Base-by-base conservation (phyloP, 345 rosid species). In the Camelina sativa region DNA sequence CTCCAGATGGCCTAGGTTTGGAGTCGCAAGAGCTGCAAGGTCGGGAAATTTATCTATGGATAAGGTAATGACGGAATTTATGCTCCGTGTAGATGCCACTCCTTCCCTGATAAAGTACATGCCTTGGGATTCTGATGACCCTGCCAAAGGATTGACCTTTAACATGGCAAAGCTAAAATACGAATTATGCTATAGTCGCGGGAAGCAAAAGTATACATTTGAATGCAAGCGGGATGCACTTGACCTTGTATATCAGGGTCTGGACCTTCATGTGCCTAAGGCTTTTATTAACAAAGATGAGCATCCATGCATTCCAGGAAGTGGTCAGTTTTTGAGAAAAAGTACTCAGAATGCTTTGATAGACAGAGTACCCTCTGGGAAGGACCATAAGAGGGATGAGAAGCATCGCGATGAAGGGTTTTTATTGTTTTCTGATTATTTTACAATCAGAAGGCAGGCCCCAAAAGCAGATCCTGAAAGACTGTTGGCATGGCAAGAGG, bases 401-500 rank as follows among this genome's bases (percentile, higher is more conserved):
- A 90, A 91, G 82, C 89, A 83, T 76, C 87, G 91, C 6, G 98
- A 90, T 81, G 97, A 90, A 75, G 96, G 97, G 67, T 95, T 95
- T 82, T 66, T 95, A 78, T 79, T 95, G 54, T 92, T 97, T 11
- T 95, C 92, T 69, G 97, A 90, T 84, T 95, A 92, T 81, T 95
- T 95, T 76, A 90, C 99, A 4, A 86, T 95, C 66, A 86, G 99
- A 88, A 89, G 87, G 86, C 99, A 95, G 81, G 85, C 98, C 73
- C 92, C 87, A 32, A 95, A 95, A 84, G 98, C 94, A 66, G 97
- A 95, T 78, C 86, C 97, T 58, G 87, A 84, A 55, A 89, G 93
- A 69, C 76, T 95, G 79, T 82, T 89, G 78, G 96, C 99, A 51
- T 95, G 99, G 99, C 99, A 90, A 88, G 98, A 88, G 85, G 94